These are phyloP conservation scores for Thalassiosira livingstoniorum DNA, from an alignment of 352 stramenopile genomes.

Conservation along the genomic window DNA sequence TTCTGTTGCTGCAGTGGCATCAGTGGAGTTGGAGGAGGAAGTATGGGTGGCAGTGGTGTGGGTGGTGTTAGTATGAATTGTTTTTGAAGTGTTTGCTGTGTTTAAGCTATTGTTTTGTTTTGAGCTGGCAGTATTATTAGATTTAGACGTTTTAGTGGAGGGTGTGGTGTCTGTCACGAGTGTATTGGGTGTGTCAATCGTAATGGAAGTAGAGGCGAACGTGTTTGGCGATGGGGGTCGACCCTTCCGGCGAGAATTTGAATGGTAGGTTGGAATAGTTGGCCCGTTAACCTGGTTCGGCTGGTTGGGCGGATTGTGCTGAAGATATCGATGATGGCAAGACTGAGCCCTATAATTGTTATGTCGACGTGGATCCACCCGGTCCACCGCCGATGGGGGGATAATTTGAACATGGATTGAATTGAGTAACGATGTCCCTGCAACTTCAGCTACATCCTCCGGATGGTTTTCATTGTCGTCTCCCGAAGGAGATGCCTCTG, in stretches of 20 bases:
- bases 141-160: background rate
- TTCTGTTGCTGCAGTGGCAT: too few species aligned
- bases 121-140: background rate
- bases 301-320: background rate
- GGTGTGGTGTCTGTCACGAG: too few species aligned
- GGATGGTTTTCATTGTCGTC: background rate
- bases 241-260: too few species aligned
- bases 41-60: background rate
- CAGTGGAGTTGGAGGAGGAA: background rate
- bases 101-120: background rate
- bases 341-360: background rate
- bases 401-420: constrained; percentile 16
- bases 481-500: too few species aligned
- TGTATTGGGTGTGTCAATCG: background rate
- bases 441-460: too few species aligned
- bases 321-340: background rate
- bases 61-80: background rate
- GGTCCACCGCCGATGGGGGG: background rate
- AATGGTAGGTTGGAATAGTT: too few species aligned
- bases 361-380: background rate
- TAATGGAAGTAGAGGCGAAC: background rate
- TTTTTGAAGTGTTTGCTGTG: background rate
- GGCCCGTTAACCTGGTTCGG: background rate
- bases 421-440: constrained; percentile 4
- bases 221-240: background rate